phyloP scores from a whole-genome alignment of 768 basidiomycete genomes.

The Collybia sordida region DNA sequence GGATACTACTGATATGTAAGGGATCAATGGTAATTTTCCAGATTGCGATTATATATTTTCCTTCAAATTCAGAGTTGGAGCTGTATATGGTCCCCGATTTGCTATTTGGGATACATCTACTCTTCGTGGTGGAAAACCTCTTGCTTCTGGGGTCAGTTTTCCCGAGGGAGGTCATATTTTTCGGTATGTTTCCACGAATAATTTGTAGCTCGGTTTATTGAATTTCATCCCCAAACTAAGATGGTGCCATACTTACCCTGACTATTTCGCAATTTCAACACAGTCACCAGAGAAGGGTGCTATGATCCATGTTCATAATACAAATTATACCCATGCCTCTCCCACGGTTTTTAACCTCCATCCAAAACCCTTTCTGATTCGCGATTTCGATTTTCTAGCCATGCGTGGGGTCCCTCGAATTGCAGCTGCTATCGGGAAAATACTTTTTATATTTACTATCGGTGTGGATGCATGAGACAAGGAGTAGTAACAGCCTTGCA shows the following conservation, averaged over 20 bases:
- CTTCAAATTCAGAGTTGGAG: conserved; percentile 67
- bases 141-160: conserved; percentile 59
- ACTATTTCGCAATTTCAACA: conserved; percentile 77
- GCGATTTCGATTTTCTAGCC: conserved; percentile 77
- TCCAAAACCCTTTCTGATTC: conserved; percentile 61
- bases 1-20: conserved; percentile 72
- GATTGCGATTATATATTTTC: not conserved
- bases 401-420: conserved; percentile 61
- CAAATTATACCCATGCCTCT: conserved; percentile 59
- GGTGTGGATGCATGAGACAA: conserved; percentile 49
- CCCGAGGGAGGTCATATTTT: conserved; percentile 68
- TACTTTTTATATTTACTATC: conserved; percentile 61
- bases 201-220: not conserved
- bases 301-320: conserved; percentile 67
- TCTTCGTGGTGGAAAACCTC: conserved; percentile 73
- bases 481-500: too few relatives aligned
- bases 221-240: conserved; percentile 30
- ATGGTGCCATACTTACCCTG: conserved; percentile 76
- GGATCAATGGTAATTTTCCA: conserved; percentile 3
- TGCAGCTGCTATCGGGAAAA: conserved; percentile 63
- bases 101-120: conserved; percentile 76
- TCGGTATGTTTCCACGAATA: conserved; percentile 41
- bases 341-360: conserved; percentile 60
- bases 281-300: conserved; percentile 61
- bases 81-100: conserved; percentile 70